phyloP scores from a whole-genome alignment of 2,329 filamentous ascomycete genomes.

The Calonectria naviculata region DNA sequence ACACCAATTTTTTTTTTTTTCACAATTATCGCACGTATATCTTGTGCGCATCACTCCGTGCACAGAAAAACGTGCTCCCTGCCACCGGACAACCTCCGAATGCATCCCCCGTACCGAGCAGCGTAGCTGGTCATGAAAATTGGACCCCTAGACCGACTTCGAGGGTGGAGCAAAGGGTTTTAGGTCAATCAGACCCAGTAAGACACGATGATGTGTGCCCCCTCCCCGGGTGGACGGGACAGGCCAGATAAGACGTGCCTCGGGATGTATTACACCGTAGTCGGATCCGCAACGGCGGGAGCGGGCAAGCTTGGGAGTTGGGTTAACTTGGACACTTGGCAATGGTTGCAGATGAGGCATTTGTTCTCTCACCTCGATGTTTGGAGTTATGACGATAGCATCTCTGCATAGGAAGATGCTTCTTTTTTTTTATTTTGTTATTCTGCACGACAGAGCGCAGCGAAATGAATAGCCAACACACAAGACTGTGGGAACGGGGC shows the following conservation, averaged over 20 bases:
- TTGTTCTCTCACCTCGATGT: not conserved
- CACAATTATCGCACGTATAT: slow-evolving; percentile 6
- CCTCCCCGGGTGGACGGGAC: slow-evolving; percentile 9
- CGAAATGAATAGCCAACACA: not conserved
- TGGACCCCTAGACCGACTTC: not conserved
- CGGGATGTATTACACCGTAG: slow-evolving; percentile 1
- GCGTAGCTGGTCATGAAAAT: slow-evolving; percentile 16
- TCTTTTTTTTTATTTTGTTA: not conserved
- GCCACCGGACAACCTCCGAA: slow-evolving; percentile 21
- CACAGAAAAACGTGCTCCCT: slow-evolving; percentile 4
- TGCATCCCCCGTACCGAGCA: slow-evolving; percentile 14
- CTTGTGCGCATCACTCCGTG: not conserved
- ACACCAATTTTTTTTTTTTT: slow-evolving; percentile 4
- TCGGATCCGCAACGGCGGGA: slow-evolving; percentile 11
- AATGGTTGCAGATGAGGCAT: not conserved
- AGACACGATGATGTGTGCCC: not conserved
- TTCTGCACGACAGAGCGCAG: not conserved
- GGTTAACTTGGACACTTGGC: not conserved
- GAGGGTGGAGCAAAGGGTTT: slow-evolving; percentile 18
- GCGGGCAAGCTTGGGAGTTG: not conserved
- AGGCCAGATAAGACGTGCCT: slow-evolving; percentile 12
- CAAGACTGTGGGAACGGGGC: not conserved
- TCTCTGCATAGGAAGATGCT: not conserved
- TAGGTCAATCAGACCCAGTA: slow-evolving; percentile 1
- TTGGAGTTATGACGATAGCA: not conserved